Evolutionary conservation across 257 asterid genomes (phyloP).

Genomic region (Eustoma russellianum): DNA sequence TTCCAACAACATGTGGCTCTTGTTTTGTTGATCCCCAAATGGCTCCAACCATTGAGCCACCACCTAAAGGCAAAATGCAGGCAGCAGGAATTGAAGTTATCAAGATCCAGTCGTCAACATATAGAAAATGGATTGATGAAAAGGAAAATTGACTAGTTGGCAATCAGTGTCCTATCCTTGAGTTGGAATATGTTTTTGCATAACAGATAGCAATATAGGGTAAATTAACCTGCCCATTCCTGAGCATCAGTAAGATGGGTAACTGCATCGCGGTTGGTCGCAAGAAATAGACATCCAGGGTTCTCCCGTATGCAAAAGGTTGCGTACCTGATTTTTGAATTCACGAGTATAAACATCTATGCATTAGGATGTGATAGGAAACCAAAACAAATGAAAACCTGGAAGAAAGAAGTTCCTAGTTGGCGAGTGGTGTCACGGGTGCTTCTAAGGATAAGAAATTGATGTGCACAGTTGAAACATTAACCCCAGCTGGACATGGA

Average conservation of each 20-base stretch:
- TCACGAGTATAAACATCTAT: slow-evolving; percentile 1
- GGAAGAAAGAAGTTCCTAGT: no score
- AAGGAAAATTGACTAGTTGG: not conserved
- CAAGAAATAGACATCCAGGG: slow-evolving; percentile 95
- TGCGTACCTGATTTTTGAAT: slow-evolving; percentile 60
- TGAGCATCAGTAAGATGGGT: slow-evolving; percentile 99
- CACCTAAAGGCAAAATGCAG: slow-evolving; percentile 44
- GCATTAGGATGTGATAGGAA: not conserved
- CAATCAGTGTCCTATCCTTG: not conserved
- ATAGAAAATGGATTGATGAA: no score
- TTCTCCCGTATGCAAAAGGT: slow-evolving; percentile 95
- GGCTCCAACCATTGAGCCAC: slow-evolving; percentile 95
- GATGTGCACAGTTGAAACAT: no score
- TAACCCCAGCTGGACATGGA: no score
- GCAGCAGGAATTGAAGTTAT: not conserved
- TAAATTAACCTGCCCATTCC: slow-evolving; percentile 93
- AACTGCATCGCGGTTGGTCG: slow-evolving; percentile 96
- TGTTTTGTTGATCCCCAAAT: slow-evolving; percentile 76
- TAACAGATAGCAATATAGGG: not conserved
- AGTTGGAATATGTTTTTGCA: not conserved
- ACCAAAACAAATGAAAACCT: no score
- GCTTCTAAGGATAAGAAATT: no score
- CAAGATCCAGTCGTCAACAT: not conserved
- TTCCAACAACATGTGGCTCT: slow-evolving; percentile 91
- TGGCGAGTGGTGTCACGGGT: no score